Base-by-base conservation (phyloP, 164 flowering plant species). In the Liriodendron chinense region DNA sequence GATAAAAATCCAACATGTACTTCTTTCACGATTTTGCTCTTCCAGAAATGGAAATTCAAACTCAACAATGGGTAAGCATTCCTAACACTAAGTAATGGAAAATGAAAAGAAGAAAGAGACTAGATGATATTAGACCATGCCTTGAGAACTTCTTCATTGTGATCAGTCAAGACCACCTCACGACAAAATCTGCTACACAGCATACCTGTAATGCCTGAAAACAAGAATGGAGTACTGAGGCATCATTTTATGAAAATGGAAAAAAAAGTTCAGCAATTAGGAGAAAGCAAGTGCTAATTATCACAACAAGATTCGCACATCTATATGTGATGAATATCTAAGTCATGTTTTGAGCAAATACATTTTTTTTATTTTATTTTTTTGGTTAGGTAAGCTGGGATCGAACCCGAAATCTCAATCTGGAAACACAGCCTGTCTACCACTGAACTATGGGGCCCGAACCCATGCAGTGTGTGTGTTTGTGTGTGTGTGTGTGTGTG, bases 91-190 rank as follows among this genome's bases (percentile, higher is more conserved):
- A 7, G 68, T 9, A 49, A 22, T 50, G 65, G 8, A 71, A 34
- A 7, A 59, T 5, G 7, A 47, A 53, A 73, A 26, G n/a, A 47
- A 0, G 34, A 23, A 22, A 81, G 56, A 14, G 3, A 18, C 53
- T 70, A 25, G 50, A 56, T 10, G 69, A 70, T 61, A 23, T 53
- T 68, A 70, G 69, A 76, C 78, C 94, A 83, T 89, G 83, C 99
- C 97, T 94, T 92, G 49, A 92, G 84, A 70, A 96, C 96, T 89
- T 96, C 96, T 0, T 92, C 93, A 73, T 93, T 96, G 70, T 96
- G 99, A 82, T 96, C 99, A 63, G 98, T 91, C 47, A 96, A 80
- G 69, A 96, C 81, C 77, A 91, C 86, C 78, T 90, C 79, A 28
- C 53, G 75, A 80, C 99, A 93, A 81, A 88, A 93, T 84, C 89